Conservation (phyloP, 495 filamentous ascomycete species). For the Entonaema liquescens region DNA sequence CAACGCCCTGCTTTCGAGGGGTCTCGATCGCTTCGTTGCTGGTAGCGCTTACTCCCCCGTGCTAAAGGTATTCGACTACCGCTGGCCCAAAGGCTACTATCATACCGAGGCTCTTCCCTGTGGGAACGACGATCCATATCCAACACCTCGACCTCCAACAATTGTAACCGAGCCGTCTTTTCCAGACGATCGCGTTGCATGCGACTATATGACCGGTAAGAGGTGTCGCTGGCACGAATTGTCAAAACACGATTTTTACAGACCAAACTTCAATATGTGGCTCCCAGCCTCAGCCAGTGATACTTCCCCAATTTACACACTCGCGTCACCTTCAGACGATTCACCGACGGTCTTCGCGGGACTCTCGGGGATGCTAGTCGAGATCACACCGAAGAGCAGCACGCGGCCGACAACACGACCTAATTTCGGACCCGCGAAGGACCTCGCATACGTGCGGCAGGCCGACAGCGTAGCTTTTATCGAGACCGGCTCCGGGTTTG, state of each 20-base stretch:
- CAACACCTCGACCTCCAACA: slow-evolving; percentile 42
- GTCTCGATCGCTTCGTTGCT: slow-evolving; percentile 54
- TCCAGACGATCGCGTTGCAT: slow-evolving; percentile 25
- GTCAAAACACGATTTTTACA: slow-evolving; percentile 51
- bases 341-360: slow-evolving; percentile 56
- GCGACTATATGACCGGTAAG: slow-evolving; percentile 40
- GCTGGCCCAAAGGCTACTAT: slow-evolving; percentile 55
- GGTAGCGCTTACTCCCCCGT: slow-evolving; percentile 47
- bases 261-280: slow-evolving; percentile 55
- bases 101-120: slow-evolving; percentile 55
- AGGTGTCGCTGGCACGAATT: slow-evolving; percentile 55
- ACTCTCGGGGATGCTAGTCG: slow-evolving; percentile 50
- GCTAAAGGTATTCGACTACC: slow-evolving; percentile 60
- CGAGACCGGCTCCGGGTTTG: slow-evolving; percentile 26
- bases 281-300: slow-evolving; percentile 34
- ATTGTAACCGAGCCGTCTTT: slow-evolving; percentile 28
- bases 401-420: not conserved
- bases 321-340: slow-evolving; percentile 52
- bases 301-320: slow-evolving; percentile 49
- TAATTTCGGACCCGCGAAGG: not conserved
- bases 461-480: slow-evolving; percentile 3
- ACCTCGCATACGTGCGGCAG: not conserved
- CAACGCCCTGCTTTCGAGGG: slow-evolving; percentile 53
- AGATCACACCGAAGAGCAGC: slow-evolving; percentile 43
- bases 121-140: slow-evolving; percentile 44